A percentile compares a stretch with the other conserved stretches of the same genome.
These are phyloP conservation scores for Arthroderma sp. DNA, from an alignment of 2,329 filamentous ascomycete genomes.

Conservation along the genomic window DNA sequence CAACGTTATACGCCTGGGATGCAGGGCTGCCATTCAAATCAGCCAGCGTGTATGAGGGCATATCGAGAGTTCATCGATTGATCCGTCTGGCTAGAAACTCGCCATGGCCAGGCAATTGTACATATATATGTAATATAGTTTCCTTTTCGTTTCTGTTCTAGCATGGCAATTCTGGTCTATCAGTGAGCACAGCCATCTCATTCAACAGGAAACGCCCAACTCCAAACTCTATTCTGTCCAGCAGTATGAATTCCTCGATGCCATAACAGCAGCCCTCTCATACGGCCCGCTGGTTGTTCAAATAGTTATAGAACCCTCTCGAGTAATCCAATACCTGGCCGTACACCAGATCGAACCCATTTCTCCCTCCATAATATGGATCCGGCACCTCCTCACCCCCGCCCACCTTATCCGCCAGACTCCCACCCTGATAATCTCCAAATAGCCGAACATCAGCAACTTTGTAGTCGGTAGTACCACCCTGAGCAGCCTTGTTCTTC, in stretches of 20 bases:
- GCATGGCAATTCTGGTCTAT: too few relatives aligned
- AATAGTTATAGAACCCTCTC: conserved; percentile 56
- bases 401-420: conserved; percentile 22
- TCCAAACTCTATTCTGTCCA: too few relatives aligned
- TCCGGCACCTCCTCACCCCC: conserved; percentile 62
- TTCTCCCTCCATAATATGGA: conserved; percentile 79
- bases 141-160: too few relatives aligned
- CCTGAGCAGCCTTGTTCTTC: conserved; percentile 29
- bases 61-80: too few relatives aligned
- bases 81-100: too few relatives aligned
- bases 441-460: conserved; percentile 59
- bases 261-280: too few relatives aligned
- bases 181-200: too few relatives aligned
- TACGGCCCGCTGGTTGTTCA: conserved; percentile 23
- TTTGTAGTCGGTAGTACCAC: conserved; percentile 20
- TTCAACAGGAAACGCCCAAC: too few relatives aligned
- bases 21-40: conserved; percentile 83
- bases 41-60: conserved; percentile 37
- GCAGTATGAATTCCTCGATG: too few relatives aligned
- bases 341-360: conserved; percentile 76
- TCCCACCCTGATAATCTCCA: conserved; percentile 60
- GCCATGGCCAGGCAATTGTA: too few relatives aligned
- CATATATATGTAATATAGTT: too few relatives aligned
- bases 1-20: conserved; percentile 76
- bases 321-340: conserved; percentile 70